Base-by-base conservation (phyloP, 768 basidiomycete genomes). In the Leucosporidium scottii region DNA sequence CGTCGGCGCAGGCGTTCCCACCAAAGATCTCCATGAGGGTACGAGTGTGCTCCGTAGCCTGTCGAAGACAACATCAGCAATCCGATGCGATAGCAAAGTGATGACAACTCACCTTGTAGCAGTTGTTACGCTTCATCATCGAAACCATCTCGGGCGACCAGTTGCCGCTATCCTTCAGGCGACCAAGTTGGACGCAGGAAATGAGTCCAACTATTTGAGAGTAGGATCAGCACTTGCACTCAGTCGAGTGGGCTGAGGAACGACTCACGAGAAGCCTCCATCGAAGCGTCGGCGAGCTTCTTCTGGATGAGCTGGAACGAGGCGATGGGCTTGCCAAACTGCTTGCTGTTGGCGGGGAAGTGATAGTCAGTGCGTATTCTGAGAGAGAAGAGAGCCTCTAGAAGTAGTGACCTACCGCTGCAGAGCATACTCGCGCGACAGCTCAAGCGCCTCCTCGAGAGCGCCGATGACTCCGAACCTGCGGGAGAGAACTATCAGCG, bases 231-330 rank as follows among this genome's bases (percentile, higher is more conserved):
- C 4, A 88, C 87, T 76, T 89, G 89, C 36, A 89, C 78, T 71
- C 85, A 87, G 9, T 88, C 87, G 53, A 85, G 82, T 30, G 91
- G 80, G 9, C 93, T 91, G 18, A 93, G 81, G 1, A 18, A 7
- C 2, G 10, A 48, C 62, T 55, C 51, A 64, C 62, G 47, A 1
- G 87, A 84, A 13, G 86, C 84, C 75, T 96, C 91, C 2, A 87
- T 90, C 71, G 92, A 88, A 18, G 94, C 93, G 72, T 97, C 93
- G 4, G 88, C 92, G 21, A 98, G 83, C 79, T 98, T 98, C 85
- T 94, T 94, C 78, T 97, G 93, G 23, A 97, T 83, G n/a, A 98
- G 86, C 78, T 98, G 94, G 85, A 94, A 98, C 8, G 89, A 88
- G 2, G 91, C 93, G 4, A 97, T 82, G 0, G 93, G 92, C 48